phyloP scores from a whole-genome alignment of 805 yeast species.

The Pachysolen tannophilus region DNA sequence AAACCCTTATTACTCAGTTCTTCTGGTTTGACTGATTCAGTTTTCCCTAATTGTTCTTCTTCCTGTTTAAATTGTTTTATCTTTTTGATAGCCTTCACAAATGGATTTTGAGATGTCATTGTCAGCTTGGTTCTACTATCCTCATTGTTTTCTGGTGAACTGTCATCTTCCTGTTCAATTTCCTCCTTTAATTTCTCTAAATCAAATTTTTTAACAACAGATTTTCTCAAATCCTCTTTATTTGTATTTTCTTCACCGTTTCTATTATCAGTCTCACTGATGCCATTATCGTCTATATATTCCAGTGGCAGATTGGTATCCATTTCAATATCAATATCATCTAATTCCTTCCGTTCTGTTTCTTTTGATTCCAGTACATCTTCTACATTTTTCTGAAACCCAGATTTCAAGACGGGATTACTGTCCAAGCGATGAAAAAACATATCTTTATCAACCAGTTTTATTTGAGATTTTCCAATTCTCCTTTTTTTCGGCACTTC shows the following conservation, averaged over 20 bases:
- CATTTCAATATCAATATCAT: constrained; percentile 2
- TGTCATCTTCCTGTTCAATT: constrained; percentile 1
- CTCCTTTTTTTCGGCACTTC: background rate
- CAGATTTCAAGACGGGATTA: background rate
- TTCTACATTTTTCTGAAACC: too few relatives aligned
- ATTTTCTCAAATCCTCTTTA: background rate
- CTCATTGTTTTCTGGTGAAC: background rate
- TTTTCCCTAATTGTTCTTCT: constrained; percentile 1
- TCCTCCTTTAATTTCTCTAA: constrained; percentile 1
- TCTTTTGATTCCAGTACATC: too few relatives aligned
- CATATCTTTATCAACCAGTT: background rate
- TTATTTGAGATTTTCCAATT: background rate
- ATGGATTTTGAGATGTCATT: background rate
- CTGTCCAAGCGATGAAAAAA: constrained; percentile 2
- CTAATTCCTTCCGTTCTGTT: background rate
- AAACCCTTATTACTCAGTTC: constrained; percentile 4
- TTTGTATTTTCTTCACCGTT: background rate
- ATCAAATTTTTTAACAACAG: constrained; percentile 1
- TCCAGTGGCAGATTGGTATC: constrained; percentile 3
- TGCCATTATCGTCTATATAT: too few relatives aligned
- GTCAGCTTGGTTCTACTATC: too few relatives aligned
- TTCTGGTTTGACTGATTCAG: background rate
- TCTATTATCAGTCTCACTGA: too few relatives aligned
- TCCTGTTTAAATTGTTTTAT: too few relatives aligned
- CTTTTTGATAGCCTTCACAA: constrained; percentile 6